Evolutionary conservation across 192 early-diverging fungal species (phyloP), one percentile per base, ranked within the genome.

Genomic region (Rhizoclosmatium sp.): DNA sequence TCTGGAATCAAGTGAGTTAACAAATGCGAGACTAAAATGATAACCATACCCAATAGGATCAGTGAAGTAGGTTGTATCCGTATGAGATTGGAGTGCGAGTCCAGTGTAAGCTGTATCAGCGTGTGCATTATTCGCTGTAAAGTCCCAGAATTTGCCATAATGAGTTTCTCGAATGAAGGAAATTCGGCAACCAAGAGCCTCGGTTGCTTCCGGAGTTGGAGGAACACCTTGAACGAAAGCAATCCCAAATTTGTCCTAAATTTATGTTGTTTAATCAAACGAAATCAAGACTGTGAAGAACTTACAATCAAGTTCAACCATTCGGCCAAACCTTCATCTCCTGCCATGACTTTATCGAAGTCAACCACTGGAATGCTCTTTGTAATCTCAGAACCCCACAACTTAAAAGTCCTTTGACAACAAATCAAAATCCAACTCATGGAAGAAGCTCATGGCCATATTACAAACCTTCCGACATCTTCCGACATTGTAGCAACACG

Each of bases 41-140:
- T 7, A 4, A 10, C 7, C 46, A 47, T 82, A 90, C 91, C 94
- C 93, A 10, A 88, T 83, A 4, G 94, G 94, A 70, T 95, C 94
- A 0, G 94, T 94, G 74, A 95, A 96, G 78, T 96, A 96, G 1
- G 93, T 95, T 9, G 90, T 94, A 81, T 96, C 94, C 0, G 93
- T 96, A 71, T 96, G 94, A 21, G 92, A 93, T 47, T 88, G 90
- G 2, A 96, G 84, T 0, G 88, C 89, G 7, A 95, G 59, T 58
- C 80, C 82, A 4, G 94, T 94, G 78, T 95, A 96, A 10, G 94
- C 94, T 0, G 93, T 94, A 82, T 96, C 94, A 65, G 90, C 94
- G 82, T 94, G 93, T 42, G 84, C 90, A 51, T 94, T 82, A 68
- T 95, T 85, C 4, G 93, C 82, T 3, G 91, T 92, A 54, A 95